Evolutionary conservation across 345 rosid genomes (phyloP).

Genomic region (Alliaria petiolata): DNA sequence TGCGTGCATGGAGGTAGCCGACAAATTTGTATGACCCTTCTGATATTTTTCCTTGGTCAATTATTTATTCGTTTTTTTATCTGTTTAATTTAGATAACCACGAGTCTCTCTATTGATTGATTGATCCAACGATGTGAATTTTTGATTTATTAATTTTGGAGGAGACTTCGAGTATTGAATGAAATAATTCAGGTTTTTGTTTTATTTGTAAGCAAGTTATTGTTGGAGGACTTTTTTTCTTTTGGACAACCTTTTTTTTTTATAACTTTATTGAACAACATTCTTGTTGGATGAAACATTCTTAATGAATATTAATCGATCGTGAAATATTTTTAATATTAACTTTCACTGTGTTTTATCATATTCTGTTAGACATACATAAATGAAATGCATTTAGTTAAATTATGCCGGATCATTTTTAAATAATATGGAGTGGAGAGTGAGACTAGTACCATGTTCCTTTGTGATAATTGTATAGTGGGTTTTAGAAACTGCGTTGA

Average conservation of each 20-base stretch:
- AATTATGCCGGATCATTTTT: neutral
- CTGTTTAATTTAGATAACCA: neutral
- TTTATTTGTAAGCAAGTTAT: too few species aligned
- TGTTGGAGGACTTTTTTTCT: too few species aligned
- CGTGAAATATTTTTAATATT: too few species aligned
- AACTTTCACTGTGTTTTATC: too few species aligned
- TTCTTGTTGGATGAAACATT: too few species aligned
- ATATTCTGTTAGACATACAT: too few species aligned
- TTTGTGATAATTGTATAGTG: neutral
- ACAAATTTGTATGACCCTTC: slow-evolving; percentile 26
- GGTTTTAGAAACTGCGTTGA: neutral
- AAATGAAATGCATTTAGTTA: neutral
- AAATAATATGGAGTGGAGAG: too few species aligned
- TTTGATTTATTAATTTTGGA: neutral
- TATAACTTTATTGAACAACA: too few species aligned
- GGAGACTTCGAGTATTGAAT: slow-evolving; percentile 14
- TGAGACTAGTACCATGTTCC: neutral
- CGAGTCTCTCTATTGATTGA: neutral
- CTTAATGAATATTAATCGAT: too few species aligned
- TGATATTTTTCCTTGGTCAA: neutral
- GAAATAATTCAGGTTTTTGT: too few species aligned
- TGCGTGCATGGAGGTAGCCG: slow-evolving; percentile 30
- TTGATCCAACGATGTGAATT: slow-evolving; percentile 5
- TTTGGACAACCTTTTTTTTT: too few species aligned
- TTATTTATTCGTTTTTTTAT: neutral